Conservation (phyloP, 2,329 filamentous ascomycete genomes). For the Aureobasidium leucospermi region DNA sequence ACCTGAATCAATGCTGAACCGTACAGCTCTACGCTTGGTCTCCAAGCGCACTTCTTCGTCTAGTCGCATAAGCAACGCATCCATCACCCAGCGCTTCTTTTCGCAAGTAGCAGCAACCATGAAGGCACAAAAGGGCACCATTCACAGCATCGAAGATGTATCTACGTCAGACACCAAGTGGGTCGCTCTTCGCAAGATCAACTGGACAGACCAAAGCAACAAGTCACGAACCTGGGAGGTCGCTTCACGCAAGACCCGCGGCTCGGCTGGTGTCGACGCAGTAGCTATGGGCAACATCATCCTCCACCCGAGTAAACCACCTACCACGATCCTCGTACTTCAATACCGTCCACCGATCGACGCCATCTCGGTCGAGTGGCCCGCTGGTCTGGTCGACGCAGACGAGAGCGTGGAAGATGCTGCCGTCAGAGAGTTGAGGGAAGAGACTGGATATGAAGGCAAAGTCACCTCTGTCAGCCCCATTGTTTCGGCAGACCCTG, state of each 20-base stretch:
- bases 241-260: slow-evolving; percentile 45
- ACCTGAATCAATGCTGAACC: not conserved
- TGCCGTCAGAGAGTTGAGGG: slow-evolving; percentile 50
- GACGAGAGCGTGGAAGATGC: slow-evolving; percentile 49
- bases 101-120: not conserved
- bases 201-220: slow-evolving; percentile 30
- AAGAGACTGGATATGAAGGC: slow-evolving; percentile 58
- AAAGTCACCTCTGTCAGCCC: slow-evolving; percentile 45
- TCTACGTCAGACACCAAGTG: slow-evolving; percentile 13
- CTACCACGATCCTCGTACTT: slow-evolving; percentile 49
- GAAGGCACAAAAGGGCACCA: slow-evolving; percentile 13
- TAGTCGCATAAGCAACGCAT: not conserved
- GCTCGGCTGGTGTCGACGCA: slow-evolving; percentile 52
- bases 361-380: slow-evolving; percentile 52
- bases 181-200: slow-evolving; percentile 9
- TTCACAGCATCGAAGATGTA: slow-evolving; percentile 1
- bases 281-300: slow-evolving; percentile 51
- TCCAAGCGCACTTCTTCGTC: not conserved
- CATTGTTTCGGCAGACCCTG: slow-evolving; percentile 55
- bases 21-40: not conserved
- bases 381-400: slow-evolving; percentile 52
- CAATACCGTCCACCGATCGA: slow-evolving; percentile 54
- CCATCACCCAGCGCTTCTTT: not conserved
- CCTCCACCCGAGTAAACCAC: slow-evolving; percentile 37
- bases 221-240: slow-evolving; percentile 43